Base-by-base conservation (phyloP, 2,329 filamentous ascomycete species). In the Epicoccum sorghinum region DNA sequence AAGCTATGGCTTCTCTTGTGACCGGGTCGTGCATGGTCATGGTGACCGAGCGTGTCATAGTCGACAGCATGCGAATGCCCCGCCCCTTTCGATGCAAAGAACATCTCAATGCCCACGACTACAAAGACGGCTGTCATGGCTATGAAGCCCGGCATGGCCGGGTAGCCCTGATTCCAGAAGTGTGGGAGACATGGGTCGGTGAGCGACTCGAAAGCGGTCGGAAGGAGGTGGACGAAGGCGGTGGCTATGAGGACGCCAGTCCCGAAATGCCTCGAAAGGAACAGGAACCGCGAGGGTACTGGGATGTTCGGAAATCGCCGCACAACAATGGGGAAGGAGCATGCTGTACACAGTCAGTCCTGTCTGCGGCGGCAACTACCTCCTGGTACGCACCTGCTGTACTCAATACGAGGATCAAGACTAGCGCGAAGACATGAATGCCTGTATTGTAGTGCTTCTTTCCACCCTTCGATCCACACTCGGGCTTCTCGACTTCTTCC, bases 21-120 rank as follows among this genome's bases (percentile, higher is more conserved):
- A 10, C 29, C 41, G 8, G 66, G 65, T 4, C 60, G 62, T 32
- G 56, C 27, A 25, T 55, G 55, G 35, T 61, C 60, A 37, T 66
- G 69, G 9, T 61, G 64, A 30, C 65, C 62, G 41, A 76, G 60
- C 2, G 76, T 76, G 57, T 83, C 80, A 58, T 82, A 83, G 55
- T 82, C 82, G 29, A 73, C 79, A 10, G 78, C 75, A 67, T 87
- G 85, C 42, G 81, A 79, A 68, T 87, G 85, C 13, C 79, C 79
- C 7, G 84, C 85, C 4, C 86, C 86, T 68, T 83, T 82, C 47
- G 88, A 89, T 0, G 91, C 92, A 63, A 98, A 87, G 72, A 92
- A 91, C 77, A 95, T 96, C 74, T 98, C 93, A 47, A 97, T 83
- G 2, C 86, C 84, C 6, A 96, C 90, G 3, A 97, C 92, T 4